These are phyloP conservation scores for Claviceps arundinis DNA, from an alignment of 2,329 filamentous ascomycete species.

Conservation along the genomic window DNA sequence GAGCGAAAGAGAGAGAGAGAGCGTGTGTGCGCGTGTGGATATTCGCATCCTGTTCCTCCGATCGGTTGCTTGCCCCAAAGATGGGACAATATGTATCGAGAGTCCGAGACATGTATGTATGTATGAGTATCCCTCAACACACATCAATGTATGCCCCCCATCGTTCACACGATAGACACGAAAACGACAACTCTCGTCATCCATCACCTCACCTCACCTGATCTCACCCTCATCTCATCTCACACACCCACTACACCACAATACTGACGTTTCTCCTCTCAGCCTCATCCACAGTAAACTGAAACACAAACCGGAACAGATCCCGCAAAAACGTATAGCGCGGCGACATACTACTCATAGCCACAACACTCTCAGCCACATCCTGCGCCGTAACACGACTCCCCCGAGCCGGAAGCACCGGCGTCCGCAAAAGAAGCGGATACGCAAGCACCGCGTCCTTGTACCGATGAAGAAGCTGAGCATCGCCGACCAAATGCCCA, in stretches of 20 bases:
- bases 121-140: too few relatives aligned
- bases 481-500: slow-evolving; percentile 57
- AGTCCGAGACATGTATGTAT: too few relatives aligned
- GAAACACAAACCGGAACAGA: slow-evolving; percentile 73
- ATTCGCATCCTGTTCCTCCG: too few relatives aligned
- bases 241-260: slow-evolving; percentile 25
- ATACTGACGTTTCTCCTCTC: slow-evolving; percentile 55
- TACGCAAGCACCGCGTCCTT: slow-evolving; percentile 68
- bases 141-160: too few relatives aligned
- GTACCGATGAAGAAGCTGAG: slow-evolving; percentile 62
- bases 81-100: too few relatives aligned
- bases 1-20: too few relatives aligned
- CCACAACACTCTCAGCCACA: slow-evolving; percentile 63
- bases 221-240: too few relatives aligned
- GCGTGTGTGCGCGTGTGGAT: too few relatives aligned
- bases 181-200: too few relatives aligned
- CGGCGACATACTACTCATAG: slow-evolving; percentile 52
- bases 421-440: slow-evolving; percentile 34
- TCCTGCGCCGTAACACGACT: slow-evolving; percentile 57
- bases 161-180: too few relatives aligned
- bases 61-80: too few relatives aligned
- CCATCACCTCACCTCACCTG: too few relatives aligned
- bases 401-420: slow-evolving; percentile 34
- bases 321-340: slow-evolving; percentile 73
- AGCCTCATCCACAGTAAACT: slow-evolving; percentile 69